Conservation (phyloP, 1,139 yeast species). For the Geotrichum macrosporum region DNA sequence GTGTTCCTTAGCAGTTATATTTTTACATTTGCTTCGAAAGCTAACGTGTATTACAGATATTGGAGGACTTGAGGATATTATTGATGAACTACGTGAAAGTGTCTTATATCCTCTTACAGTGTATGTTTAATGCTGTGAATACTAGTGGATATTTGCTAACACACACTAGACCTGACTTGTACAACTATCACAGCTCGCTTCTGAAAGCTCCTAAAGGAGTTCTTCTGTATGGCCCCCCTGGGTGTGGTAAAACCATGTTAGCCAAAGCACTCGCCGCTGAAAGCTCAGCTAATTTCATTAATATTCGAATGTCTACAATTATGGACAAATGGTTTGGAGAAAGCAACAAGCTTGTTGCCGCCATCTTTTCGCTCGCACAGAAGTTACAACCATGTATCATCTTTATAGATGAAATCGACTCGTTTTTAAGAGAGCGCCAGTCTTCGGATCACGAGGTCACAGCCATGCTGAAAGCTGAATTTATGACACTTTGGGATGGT, state of each 20-base stretch:
- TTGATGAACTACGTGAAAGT: conserved; percentile 81
- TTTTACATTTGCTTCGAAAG: neutral
- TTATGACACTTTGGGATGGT: conserved; percentile 98
- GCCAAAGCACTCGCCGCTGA: conserved; percentile 94
- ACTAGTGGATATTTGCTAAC: conserved; percentile 23
- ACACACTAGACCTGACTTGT: conserved; percentile 49
- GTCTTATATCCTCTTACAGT: conserved; percentile 83
- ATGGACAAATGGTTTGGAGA: conserved; percentile 99
- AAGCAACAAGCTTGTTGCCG: conserved; percentile 89
- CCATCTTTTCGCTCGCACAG: conserved; percentile 82
- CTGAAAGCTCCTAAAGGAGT: conserved; percentile 94
- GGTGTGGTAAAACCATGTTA: conserved; percentile 96
- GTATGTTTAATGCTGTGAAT: conserved; percentile 33
- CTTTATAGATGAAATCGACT: conserved; percentile 94
- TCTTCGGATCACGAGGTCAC: conserved; percentile 93
- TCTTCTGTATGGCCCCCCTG: conserved; percentile 91
- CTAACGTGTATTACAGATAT: conserved; percentile 48
- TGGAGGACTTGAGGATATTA: conserved; percentile 80
- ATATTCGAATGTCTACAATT: conserved; percentile 87
- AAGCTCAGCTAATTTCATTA: conserved; percentile 86
- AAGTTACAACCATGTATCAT: conserved; percentile 92
- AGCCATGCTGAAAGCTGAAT: conserved; percentile 90
- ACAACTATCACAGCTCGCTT: conserved; percentile 57
- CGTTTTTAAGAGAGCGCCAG: conserved; percentile 82
- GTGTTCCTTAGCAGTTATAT: conserved; percentile 18